Evolutionary conservation across 2,329 filamentous ascomycete genomes (phyloP), one percentile per base, ranked within the genome.

Genomic region (Calonectria crousiana): DNA sequence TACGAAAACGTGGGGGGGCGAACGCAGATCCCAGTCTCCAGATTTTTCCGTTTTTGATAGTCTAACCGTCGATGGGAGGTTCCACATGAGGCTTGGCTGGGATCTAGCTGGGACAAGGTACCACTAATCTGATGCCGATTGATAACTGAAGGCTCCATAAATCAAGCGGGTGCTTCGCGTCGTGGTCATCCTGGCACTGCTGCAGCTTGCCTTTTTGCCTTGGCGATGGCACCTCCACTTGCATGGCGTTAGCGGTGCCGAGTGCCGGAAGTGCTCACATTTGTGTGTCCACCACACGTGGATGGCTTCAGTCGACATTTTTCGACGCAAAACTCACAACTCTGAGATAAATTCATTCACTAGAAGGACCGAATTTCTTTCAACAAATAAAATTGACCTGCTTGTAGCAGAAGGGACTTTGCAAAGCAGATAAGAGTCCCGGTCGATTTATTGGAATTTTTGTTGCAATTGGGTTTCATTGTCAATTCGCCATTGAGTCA

Each of bases 91-190:
- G 32, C 20, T 38, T 60, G 20, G 32, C 32, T 60, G 53, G 53
- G n/a, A 38, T 18, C 53, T 60, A 14, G 30, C n/a, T 34, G 20
- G 30, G 26, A 26, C 23, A 20, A n/a, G 32, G 53, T 38, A 34
- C 53, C 53, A 60, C 53, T 60, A 60, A 60, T 60, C 53, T 60
- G 53, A 60, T 60, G 32, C 53, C 53, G 53, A 60, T 60, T 60
- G 53, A 60, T 60, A 60, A 60, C 53, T 60, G 5, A 32, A 26
- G 13, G 53, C 32, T 60, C 53, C 53, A 60, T 60, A 60, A 60
- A 60, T 38, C 23, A 28, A 60, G 53, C 53, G 53, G n/a, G 20
- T 60, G 38, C 23, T 38, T 38, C 32, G 11, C 34, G 53, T 60
- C 36, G 3, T 60, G 53, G 18, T 38, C 9, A 38, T 60, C 53